Percentiles rank a stretch among this genome's conserved stretches.
These are phyloP conservation scores for Coniochaeta sp. DNA, from an alignment of 2,329 filamentous ascomycete species.

Conservation along the genomic window DNA sequence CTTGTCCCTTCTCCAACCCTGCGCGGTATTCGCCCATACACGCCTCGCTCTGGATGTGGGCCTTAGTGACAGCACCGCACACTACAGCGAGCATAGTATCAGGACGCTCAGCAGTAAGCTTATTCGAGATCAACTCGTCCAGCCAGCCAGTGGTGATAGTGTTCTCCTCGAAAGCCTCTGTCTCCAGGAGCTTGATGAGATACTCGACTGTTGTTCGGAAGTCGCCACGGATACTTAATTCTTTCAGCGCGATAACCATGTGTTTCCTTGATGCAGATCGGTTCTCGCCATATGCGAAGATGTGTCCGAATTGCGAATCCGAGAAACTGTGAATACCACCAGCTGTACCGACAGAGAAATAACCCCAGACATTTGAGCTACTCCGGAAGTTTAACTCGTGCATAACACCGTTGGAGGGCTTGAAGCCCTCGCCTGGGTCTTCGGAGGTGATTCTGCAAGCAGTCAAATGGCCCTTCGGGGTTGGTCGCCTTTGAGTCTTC, in stretches of 20 bases:
- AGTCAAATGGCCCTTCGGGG: slow-evolving; percentile 93
- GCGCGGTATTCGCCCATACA: slow-evolving; percentile 82
- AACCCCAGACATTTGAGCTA: slow-evolving; percentile 99
- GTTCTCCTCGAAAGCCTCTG: slow-evolving; percentile 96
- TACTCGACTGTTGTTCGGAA: slow-evolving; percentile 99
- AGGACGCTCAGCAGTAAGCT: slow-evolving; percentile 90
- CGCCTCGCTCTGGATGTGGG: slow-evolving; percentile 85
- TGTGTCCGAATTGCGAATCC: slow-evolving; percentile 97
- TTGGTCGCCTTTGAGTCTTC: slow-evolving; percentile 79
- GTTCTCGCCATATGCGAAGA: slow-evolving; percentile 98
- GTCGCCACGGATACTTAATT: slow-evolving; percentile 98
- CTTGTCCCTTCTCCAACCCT: slow-evolving; percentile 93
- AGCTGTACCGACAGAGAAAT: slow-evolving; percentile 95
- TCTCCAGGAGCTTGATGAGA: slow-evolving; percentile 96
- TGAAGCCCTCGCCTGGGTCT: slow-evolving; percentile 98
- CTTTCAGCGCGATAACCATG: slow-evolving; percentile 98
- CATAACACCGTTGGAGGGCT: slow-evolving; percentile 97
- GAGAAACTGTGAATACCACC: slow-evolving; percentile 99
- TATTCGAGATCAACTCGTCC: slow-evolving; percentile 97
- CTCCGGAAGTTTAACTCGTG: slow-evolving; percentile 98
- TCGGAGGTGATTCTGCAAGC: slow-evolving; percentile 99
- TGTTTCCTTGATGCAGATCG: slow-evolving; percentile 93
- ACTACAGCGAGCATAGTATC: slow-evolving; percentile 92
- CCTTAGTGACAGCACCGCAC: slow-evolving; percentile 90
- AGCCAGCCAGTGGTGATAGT: slow-evolving; percentile 99